Percentiles rank a stretch among this genome's conserved stretches.
Conservation (phyloP, 441 rosid genomes). For the Jatropha multifida region DNA sequence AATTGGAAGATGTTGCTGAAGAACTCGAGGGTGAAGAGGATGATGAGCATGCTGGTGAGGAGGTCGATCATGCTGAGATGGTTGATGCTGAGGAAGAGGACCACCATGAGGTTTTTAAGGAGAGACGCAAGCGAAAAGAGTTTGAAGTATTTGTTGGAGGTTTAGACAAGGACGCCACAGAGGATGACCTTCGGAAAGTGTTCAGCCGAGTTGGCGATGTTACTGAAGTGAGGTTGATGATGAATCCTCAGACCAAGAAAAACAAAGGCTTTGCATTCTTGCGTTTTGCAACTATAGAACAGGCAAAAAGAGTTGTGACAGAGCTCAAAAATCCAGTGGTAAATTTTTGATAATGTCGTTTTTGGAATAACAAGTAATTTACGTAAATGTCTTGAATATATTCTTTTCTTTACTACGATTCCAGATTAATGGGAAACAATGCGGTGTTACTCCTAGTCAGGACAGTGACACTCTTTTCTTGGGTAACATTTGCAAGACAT, state of each 20-base stretch:
- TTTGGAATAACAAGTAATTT: conserved; percentile 34
- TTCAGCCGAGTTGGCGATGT: conserved; percentile 82
- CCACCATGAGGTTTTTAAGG: conserved; percentile 68
- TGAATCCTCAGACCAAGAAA: conserved; percentile 87
- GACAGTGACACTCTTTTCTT: conserved; percentile 94
- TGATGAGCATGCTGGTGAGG: conserved; percentile 55
- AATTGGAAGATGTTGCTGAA: conserved; percentile 62
- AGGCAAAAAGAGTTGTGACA: conserved; percentile 82
- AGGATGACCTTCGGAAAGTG: conserved; percentile 77
- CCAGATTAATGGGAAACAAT: conserved; percentile 95
- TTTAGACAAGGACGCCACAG: conserved; percentile 81
- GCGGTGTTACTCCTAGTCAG: conserved; percentile 93
- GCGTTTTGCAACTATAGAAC: conserved; percentile 89
- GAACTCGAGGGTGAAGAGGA: conserved; percentile 66
- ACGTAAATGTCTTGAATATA: conserved; percentile 29
- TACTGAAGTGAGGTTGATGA: conserved; percentile 81
- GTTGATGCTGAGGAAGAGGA: conserved; percentile 72
- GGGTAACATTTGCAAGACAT: conserved; percentile 93
- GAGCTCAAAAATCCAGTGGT: conserved; percentile 94
- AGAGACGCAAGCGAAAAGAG: conserved; percentile 95
- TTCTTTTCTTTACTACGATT: conserved; percentile 46
- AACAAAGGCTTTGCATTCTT: conserved; percentile 97
- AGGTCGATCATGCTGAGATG: conserved; percentile 49
- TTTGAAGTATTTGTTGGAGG: conserved; percentile 96
- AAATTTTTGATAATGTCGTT: conserved; percentile 38